phyloP scores from a whole-genome alignment of 2,329 filamentous ascomycete species.

The Penicillium sp. region DNA sequence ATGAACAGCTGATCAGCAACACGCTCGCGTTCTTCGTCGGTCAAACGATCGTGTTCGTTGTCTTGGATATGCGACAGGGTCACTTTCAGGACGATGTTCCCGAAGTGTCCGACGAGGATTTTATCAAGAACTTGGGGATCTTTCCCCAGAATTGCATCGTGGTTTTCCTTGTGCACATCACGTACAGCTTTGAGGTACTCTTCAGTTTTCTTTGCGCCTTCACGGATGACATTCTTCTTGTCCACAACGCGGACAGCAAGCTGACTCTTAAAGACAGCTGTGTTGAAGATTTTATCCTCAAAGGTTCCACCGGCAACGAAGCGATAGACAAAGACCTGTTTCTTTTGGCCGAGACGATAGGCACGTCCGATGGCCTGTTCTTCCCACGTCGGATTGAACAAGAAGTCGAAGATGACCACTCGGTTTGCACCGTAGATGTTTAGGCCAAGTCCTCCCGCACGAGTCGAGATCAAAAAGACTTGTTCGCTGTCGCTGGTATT shows the following conservation, averaged over 20 bases:
- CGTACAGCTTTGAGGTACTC: constrained; percentile 62
- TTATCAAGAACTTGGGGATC: constrained; percentile 61
- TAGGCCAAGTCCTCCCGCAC: constrained; percentile 75
- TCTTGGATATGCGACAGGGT: constrained; percentile 68
- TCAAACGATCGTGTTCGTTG: constrained; percentile 64
- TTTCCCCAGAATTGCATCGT: constrained; percentile 57
- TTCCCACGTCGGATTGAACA: constrained; percentile 77
- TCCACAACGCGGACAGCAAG: constrained; percentile 78
- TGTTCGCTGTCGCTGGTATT: constrained; percentile 54
- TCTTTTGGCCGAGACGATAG: constrained; percentile 80
- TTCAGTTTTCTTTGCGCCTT: constrained; percentile 54
- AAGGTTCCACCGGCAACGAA: constrained; percentile 76
- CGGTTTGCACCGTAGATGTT: constrained; percentile 83
- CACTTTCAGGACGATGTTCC: constrained; percentile 46
- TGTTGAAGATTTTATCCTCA: constrained; percentile 71
- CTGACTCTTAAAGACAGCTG: constrained; percentile 77
- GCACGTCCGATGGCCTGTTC: constrained; percentile 84
- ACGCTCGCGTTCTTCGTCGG: constrained; percentile 59
- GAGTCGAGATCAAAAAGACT: constrained; percentile 79
- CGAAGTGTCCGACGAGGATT: constrained; percentile 29
- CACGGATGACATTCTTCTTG: constrained; percentile 71
- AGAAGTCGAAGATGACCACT: constrained; percentile 81
- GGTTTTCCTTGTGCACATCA: constrained; percentile 51
- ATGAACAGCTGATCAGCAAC: constrained; percentile 49
- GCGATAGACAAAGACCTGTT: constrained; percentile 80